Conservation (phyloP, 371 early-diverging fungal genomes). For the Rhizomucor pusillus region DNA sequence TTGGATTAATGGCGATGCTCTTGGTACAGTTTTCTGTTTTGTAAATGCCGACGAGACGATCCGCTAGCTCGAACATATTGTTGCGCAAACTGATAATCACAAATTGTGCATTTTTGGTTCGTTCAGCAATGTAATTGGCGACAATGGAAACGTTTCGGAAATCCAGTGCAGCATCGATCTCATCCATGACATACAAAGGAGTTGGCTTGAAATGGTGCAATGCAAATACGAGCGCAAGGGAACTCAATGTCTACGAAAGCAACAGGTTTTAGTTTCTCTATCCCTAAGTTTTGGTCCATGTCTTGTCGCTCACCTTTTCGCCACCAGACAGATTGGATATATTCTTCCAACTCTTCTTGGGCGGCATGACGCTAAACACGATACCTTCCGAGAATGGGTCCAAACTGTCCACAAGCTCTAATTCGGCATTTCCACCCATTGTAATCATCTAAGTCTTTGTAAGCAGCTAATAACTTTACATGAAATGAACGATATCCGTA, state of each 20-base stretch:
- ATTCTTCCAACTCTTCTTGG: slow-evolving; percentile 99
- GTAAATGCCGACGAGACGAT: slow-evolving; percentile 98
- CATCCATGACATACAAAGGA: slow-evolving; percentile 99
- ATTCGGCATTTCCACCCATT: slow-evolving; percentile 99
- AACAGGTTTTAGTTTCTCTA: not conserved
- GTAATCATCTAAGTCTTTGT: slow-evolving; percentile 91
- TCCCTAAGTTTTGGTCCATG: not conserved
- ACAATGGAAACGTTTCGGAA: slow-evolving; percentile 99
- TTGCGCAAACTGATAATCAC: slow-evolving; percentile 98
- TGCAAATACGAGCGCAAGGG: slow-evolving; percentile 99
- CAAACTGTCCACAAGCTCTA: slow-evolving; percentile 99
- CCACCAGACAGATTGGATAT: slow-evolving; percentile 99
- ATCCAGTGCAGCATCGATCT: slow-evolving; percentile 99
- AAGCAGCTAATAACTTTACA: slow-evolving; percentile 3
- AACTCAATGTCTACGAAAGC: slow-evolving; percentile 84
- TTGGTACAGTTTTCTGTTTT: slow-evolving; percentile 93
- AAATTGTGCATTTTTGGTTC: slow-evolving; percentile 99
- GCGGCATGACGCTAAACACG: slow-evolving; percentile 99
- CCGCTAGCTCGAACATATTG: slow-evolving; percentile 99
- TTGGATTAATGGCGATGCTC: slow-evolving; percentile 72
- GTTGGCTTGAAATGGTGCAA: slow-evolving; percentile 99
- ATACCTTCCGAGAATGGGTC: slow-evolving; percentile 99
- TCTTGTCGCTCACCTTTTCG: slow-evolving; percentile 82
- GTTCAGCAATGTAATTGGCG: slow-evolving; percentile 98
- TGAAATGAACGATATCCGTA: not conserved